phyloP scores from a whole-genome alignment of 768 basidiomycete species.

The Amanita rubescens region DNA sequence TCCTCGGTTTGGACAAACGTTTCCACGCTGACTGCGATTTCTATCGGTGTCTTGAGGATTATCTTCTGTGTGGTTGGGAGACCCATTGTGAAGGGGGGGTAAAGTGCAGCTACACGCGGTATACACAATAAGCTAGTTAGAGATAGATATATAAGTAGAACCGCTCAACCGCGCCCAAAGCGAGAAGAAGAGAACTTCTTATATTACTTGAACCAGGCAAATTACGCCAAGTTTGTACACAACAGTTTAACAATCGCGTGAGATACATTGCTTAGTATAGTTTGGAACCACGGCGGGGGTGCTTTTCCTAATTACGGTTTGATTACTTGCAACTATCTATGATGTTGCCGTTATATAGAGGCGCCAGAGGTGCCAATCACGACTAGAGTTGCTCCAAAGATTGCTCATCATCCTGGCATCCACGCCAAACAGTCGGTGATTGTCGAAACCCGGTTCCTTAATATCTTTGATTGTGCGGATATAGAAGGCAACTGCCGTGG shows the following conservation, averaged over 20 bases:
- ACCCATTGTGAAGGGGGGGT: background rate
- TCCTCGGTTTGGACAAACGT: slow-evolving; percentile 19
- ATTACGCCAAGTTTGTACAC: background rate
- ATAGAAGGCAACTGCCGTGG: too few species aligned
- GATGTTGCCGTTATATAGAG: background rate
- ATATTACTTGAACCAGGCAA: too few species aligned
- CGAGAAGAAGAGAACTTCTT: too few species aligned
- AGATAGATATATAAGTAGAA: background rate
- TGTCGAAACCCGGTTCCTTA: too few species aligned
- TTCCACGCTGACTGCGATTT: slow-evolving; percentile 21
- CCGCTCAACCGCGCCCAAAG: too few species aligned
- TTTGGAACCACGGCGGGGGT: background rate
- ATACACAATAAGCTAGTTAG: too few species aligned
- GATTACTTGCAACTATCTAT: background rate
- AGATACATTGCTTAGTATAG: background rate
- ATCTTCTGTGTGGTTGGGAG: background rate
- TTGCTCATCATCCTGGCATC: too few species aligned
- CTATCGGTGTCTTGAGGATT: background rate
- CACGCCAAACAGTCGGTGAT: too few species aligned
- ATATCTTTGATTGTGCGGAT: too few species aligned
- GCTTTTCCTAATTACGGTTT: background rate
- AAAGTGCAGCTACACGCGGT: background rate
- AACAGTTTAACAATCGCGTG: background rate
- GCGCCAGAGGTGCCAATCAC: background rate
- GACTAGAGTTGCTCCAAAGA: too few species aligned